These are phyloP conservation scores for Fusarium sp. DNA, from an alignment of 2,329 filamentous ascomycete species.

Conservation along the genomic window DNA sequence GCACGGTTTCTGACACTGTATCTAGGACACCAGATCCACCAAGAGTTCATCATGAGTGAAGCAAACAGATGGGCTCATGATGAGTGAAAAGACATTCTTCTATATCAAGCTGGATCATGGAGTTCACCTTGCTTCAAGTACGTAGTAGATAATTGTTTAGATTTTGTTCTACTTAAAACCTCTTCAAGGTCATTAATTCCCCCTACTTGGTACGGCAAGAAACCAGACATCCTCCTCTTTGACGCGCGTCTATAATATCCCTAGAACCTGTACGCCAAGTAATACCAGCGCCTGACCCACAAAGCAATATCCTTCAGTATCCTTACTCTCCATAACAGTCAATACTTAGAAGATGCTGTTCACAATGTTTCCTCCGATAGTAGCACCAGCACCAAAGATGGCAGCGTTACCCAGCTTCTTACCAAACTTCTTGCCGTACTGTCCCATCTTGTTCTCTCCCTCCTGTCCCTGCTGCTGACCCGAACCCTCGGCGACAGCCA, in stretches of 20 bases:
- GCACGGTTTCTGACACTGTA: slow-evolving; percentile 32
- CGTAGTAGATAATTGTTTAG: neutral
- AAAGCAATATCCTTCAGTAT: neutral
- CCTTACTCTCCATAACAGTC: neutral
- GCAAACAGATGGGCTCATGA: slow-evolving; percentile 24
- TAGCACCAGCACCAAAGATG: slow-evolving; percentile 93
- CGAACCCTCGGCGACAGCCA: slow-evolving; percentile 75
- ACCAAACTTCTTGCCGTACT: slow-evolving; percentile 93
- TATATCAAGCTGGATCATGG: neutral
- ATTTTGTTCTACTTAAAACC: neutral
- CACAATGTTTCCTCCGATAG: slow-evolving; percentile 89
- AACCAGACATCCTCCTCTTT: slow-evolving; percentile 1
- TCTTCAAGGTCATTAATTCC: neutral
- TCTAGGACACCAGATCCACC: slow-evolving; percentile 14
- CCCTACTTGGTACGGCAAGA: neutral
- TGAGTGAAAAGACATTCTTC: neutral
- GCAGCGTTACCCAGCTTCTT: slow-evolving; percentile 87
- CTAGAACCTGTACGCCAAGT: slow-evolving; percentile 33
- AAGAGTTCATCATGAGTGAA: neutral
- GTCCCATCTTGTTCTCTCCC: slow-evolving; percentile 71
- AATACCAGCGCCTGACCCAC: slow-evolving; percentile 7
- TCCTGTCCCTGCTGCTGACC: slow-evolving; percentile 54
- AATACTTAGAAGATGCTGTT: slow-evolving; percentile 83
- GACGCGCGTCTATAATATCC: slow-evolving; percentile 9
- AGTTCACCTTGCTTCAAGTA: neutral